Conservation (phyloP, 495 filamentous ascomycete species). For the Penicillium angulare region DNA sequence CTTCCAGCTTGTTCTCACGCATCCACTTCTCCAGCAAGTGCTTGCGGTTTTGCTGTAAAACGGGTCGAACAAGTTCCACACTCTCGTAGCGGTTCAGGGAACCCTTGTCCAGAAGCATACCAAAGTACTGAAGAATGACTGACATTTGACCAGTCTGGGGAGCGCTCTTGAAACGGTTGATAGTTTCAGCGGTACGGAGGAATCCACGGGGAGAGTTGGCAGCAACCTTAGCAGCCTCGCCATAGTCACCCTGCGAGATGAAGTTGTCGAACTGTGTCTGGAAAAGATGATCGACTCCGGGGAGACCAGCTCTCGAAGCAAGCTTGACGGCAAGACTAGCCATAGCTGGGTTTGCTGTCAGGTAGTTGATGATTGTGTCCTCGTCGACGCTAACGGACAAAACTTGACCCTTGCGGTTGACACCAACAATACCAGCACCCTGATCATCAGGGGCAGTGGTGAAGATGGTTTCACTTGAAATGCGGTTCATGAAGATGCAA, state of each 20-base stretch:
- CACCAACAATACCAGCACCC: slow-evolving; percentile 83
- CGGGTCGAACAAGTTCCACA: slow-evolving; percentile 87
- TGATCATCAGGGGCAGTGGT: slow-evolving; percentile 83
- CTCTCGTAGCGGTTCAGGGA: slow-evolving; percentile 89
- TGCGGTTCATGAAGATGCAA: slow-evolving; percentile 99
- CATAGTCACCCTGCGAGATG: slow-evolving; percentile 69
- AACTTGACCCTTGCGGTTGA: slow-evolving; percentile 97
- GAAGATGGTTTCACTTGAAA: slow-evolving; percentile 99
- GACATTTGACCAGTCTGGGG: slow-evolving; percentile 75
- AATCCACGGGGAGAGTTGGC: slow-evolving; percentile 96
- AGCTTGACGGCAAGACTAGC: slow-evolving; percentile 89
- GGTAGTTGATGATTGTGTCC: slow-evolving; percentile 83
- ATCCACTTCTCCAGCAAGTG: slow-evolving; percentile 98
- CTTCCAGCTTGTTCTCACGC: slow-evolving; percentile 89
- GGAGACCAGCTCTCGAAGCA: slow-evolving; percentile 88
- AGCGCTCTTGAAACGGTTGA: slow-evolving; percentile 88
- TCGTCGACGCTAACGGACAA: slow-evolving; percentile 92
- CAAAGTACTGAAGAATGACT: slow-evolving; percentile 95
- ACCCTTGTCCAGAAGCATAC: slow-evolving; percentile 94
- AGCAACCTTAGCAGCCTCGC: slow-evolving; percentile 89
- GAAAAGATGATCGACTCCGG: slow-evolving; percentile 94
- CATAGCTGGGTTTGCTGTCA: slow-evolving; percentile 93
- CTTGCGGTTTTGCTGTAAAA: slow-evolving; percentile 89
- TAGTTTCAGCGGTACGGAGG: slow-evolving; percentile 87
- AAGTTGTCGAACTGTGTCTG: slow-evolving; percentile 88